These are phyloP conservation scores for Lentinula sp. DNA, from an alignment of 768 basidiomycete genomes.

Conservation along the genomic window DNA sequence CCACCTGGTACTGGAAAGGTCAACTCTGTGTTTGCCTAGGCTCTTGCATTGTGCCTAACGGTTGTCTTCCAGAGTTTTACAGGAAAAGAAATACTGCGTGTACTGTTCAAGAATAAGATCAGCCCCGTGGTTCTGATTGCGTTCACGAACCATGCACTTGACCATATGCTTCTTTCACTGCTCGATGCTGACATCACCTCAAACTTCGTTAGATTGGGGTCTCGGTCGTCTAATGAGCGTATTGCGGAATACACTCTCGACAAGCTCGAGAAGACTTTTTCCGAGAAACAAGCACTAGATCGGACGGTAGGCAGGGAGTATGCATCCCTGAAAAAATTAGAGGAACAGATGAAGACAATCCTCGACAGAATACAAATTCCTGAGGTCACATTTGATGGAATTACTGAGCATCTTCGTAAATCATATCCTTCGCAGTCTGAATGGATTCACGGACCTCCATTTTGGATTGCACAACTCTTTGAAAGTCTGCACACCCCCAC, in stretches of 20 bases:
- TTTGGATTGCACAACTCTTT: conserved; percentile 33
- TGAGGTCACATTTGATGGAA: conserved; percentile 27
- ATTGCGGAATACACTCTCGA: conserved; percentile 60
- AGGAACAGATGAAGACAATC: conserved; percentile 39
- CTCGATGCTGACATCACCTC: conserved; percentile 60
- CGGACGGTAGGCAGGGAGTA: conserved; percentile 25
- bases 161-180: conserved; percentile 62
- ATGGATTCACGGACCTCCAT: conserved; percentile 35
- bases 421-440: conserved; percentile 45
- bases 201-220: conserved; percentile 63
- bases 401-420: conserved; percentile 34
- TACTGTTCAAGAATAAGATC: conserved; percentile 48
- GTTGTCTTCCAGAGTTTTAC: conserved; percentile 45
- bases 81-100: conserved; percentile 62
- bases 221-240: conserved; percentile 54
- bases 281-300: conserved; percentile 33
- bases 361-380: conserved; percentile 35
- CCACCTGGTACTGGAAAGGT: conserved; percentile 82
- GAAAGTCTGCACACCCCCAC: neutral
- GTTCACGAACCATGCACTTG: conserved; percentile 77
- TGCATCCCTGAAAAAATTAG: conserved; percentile 33
- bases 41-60: neutral
- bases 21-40: neutral
- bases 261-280: conserved; percentile 41
- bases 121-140: conserved; percentile 51